These are phyloP conservation scores for Nasturtium officinale DNA, from an alignment of 345 rosid genomes.

Conservation along the genomic window DNA sequence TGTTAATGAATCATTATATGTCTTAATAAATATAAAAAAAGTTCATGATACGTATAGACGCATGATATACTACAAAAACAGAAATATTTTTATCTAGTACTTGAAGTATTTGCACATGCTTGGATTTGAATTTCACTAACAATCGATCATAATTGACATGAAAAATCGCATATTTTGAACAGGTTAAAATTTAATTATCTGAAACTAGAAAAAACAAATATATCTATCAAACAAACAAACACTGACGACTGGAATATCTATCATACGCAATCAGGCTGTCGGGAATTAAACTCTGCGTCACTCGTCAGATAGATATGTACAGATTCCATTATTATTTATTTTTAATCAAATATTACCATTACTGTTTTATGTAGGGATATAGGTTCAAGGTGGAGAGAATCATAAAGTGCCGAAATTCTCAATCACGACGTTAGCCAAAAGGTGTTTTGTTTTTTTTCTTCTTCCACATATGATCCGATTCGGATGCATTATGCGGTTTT, in stretches of 20 bases:
- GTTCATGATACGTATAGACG: background rate
- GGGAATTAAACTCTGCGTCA: slow-evolving; percentile 29
- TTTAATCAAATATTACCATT: slow-evolving; percentile 13
- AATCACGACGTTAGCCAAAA: slow-evolving; percentile 45
- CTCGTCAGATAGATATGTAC: slow-evolving; percentile 3
- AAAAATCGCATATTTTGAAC: slow-evolving; percentile 4
- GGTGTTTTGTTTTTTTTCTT: slow-evolving; percentile 31
- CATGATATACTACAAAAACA: slow-evolving; percentile 7
- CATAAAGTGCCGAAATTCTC: slow-evolving; percentile 32
- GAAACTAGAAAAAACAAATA: slow-evolving; percentile 4
- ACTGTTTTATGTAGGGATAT: slow-evolving; percentile 7
- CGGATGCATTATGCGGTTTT: slow-evolving; percentile 41
- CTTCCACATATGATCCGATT: slow-evolving; percentile 41
- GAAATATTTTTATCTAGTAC: background rate
- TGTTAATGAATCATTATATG: slow-evolving; percentile 2
- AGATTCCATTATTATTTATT: slow-evolving; percentile 7
- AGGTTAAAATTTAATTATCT: slow-evolving; percentile 1
- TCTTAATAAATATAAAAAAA: background rate
- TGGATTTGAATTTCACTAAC: slow-evolving; percentile 4
- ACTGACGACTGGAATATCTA: slow-evolving; percentile 27
- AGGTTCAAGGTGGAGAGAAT: slow-evolving; percentile 37
- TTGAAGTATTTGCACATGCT: background rate
- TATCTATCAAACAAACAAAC: background rate
- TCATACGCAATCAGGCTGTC: slow-evolving; percentile 23
- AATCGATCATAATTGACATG: slow-evolving; percentile 1